Percentiles rank a stretch among this genome's conserved stretches.
phyloP scores from a whole-genome alignment of 306 rosid species.

The Rosa multiflora region DNA sequence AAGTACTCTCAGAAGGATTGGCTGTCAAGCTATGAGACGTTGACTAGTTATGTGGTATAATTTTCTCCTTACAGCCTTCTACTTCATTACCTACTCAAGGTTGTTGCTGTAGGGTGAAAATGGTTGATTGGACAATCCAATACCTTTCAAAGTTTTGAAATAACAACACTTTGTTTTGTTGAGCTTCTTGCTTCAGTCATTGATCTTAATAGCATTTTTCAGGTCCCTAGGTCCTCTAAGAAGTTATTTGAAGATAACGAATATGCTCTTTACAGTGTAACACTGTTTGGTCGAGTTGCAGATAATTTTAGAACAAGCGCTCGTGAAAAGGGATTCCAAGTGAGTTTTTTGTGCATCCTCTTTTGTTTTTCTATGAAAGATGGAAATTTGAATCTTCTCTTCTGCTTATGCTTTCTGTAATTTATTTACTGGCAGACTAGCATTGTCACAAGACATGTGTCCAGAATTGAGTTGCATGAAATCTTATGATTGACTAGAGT shows the following conservation, averaged over 20 bases:
- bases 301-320: conserved; percentile 87
- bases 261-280: conserved; percentile 85
- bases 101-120: conserved; percentile 19
- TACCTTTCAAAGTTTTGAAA: conserved; percentile 25
- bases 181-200: conserved; percentile 27
- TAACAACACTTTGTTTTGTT: conserved; percentile 14
- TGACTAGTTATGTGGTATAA: conserved; percentile 81
- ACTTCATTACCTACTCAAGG: conserved; percentile 14
- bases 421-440: conserved; percentile 1
- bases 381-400: conserved; percentile 2
- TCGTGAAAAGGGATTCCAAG: conserved; percentile 87
- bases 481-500: conserved; percentile 27
- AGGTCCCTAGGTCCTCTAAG: conserved; percentile 95
- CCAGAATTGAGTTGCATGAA: conserved; percentile 13
- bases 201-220: conserved; percentile 39
- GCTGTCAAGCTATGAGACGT: conserved; percentile 85
- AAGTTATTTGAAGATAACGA: conserved; percentile 87
- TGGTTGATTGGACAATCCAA: conserved; percentile 18
- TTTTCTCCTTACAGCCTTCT: conserved; percentile 19
- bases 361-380: conserved; percentile 19
- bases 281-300: conserved; percentile 79
- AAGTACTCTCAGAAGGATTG: conserved; percentile 95
- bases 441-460: conserved; percentile 1
- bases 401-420: not conserved
- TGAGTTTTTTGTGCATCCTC: conserved; percentile 35